A percentile compares a stretch with the other conserved stretches of the same genome.
phyloP scores from a whole-genome alignment of 139 green algal genomes.

The Chlorella sp. region DNA sequence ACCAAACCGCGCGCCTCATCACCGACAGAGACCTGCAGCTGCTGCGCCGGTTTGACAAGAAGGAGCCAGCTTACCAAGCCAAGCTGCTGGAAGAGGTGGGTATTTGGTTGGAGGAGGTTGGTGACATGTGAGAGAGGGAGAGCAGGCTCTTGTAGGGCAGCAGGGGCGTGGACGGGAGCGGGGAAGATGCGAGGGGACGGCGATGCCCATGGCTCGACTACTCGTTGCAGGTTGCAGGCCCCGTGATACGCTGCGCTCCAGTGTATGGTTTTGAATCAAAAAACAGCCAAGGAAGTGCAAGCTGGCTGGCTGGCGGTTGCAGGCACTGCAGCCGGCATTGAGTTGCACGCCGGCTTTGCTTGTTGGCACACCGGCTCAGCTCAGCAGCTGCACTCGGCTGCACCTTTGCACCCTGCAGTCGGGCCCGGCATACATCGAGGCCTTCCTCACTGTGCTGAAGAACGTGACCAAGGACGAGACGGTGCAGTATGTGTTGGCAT shows the following conservation, averaged over 20 bases:
- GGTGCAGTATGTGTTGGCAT: conserved; percentile 90
- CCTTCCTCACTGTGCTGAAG: conserved; percentile 86
- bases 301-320: not conserved
- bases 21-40: conserved; percentile 75
- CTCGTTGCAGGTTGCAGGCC: too few relatives aligned
- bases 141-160: not conserved
- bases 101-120: conserved; percentile 72
- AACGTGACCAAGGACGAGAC: conserved; percentile 93
- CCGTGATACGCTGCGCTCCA: too few relatives aligned
- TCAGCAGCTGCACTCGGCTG: not conserved
- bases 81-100: conserved; percentile 80
- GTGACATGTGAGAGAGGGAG: not conserved
- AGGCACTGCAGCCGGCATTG: not conserved
- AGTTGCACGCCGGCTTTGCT: too few relatives aligned
- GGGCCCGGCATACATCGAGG: conserved; percentile 76
- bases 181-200: too few relatives aligned
- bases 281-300: not conserved
- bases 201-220: too few relatives aligned
- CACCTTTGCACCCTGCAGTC: conserved; percentile 51
- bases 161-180: not conserved
- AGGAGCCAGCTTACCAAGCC: conserved; percentile 60
- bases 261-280: too few relatives aligned
- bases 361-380: too few relatives aligned
- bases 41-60: conserved; percentile 83
- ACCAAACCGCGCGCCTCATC: conserved; percentile 84